Evolutionary conservation across 1,284 basidiomycete species (phyloP).

Genomic region (Cryptococcus hybrid): DNA sequence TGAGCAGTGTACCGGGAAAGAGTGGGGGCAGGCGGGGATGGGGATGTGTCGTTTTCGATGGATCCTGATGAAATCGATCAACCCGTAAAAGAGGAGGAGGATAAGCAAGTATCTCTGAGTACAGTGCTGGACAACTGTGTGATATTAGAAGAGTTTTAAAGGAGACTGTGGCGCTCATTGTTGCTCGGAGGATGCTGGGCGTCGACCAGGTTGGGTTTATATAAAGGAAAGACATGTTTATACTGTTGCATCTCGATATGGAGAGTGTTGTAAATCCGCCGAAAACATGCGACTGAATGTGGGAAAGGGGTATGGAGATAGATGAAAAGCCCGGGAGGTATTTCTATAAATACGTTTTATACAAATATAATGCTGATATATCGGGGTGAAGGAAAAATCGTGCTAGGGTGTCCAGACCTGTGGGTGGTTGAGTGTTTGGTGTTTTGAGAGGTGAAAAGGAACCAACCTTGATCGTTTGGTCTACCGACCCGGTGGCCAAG

Average conservation of each 20-base stretch:
- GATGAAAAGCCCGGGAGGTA: too few relatives aligned
- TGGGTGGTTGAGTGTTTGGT: not conserved
- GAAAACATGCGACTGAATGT: too few relatives aligned
- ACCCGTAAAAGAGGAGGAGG: slow-evolving; percentile 15
- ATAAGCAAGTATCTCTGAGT: slow-evolving; percentile 13
- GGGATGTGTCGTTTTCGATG: too few relatives aligned
- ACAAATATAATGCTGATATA: not conserved
- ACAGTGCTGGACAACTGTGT: slow-evolving; percentile 82
- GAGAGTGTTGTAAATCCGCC: too few relatives aligned
- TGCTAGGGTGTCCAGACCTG: slow-evolving; percentile 27
- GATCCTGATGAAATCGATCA: not conserved
- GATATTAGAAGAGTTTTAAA: slow-evolving; percentile 94
- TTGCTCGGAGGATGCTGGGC: slow-evolving; percentile 78
- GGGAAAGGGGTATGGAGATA: too few relatives aligned
- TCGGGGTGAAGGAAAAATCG: not conserved
- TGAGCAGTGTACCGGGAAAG: too few relatives aligned
- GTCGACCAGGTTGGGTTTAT: slow-evolving; percentile 61
- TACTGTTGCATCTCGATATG: too few relatives aligned
- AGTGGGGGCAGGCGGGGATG: too few relatives aligned
- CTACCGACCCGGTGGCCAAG: slow-evolving; percentile 67
- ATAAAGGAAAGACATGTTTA: not conserved
- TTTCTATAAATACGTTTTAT: not conserved
- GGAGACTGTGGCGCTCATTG: slow-evolving; percentile 83
- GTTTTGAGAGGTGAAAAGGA: not conserved
- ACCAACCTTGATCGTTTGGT: slow-evolving; percentile 58